These are phyloP conservation scores for Shiraia bambusicola DNA, from an alignment of 2,329 filamentous ascomycete genomes.

Conservation along the genomic window DNA sequence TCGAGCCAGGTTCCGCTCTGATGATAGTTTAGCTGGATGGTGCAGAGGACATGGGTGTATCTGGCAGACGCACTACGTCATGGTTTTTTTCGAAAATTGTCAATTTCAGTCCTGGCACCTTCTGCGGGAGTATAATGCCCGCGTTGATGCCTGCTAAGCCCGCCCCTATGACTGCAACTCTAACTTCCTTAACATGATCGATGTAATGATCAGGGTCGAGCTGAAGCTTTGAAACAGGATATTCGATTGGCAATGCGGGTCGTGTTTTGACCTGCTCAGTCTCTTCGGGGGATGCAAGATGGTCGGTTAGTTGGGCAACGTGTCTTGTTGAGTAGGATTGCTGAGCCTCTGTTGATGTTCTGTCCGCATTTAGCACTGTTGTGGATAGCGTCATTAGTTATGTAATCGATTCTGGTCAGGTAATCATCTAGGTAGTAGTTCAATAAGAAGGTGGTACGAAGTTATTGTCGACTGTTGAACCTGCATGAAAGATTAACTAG, in stretches of 20 bases:
- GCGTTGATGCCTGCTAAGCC: conserved; percentile 65
- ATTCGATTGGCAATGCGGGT: conserved; percentile 18
- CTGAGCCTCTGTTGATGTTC: conserved; percentile 10
- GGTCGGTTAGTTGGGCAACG: conserved; percentile 29
- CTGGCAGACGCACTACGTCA: conserved; percentile 41
- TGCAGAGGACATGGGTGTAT: neutral
- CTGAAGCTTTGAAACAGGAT: conserved; percentile 30
- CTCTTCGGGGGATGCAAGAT: conserved; percentile 24
- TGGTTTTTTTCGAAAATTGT: conserved; percentile 51
- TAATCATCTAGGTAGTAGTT: no score
- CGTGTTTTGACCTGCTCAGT: conserved; percentile 16
- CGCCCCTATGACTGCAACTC: conserved; percentile 65
- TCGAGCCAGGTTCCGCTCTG: conserved; percentile 43
- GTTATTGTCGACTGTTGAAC: no score
- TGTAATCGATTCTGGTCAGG: no score
- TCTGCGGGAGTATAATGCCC: conserved; percentile 65
- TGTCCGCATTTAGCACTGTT: conserved; percentile 15
- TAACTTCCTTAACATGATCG: conserved; percentile 34
- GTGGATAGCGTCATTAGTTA: conserved; percentile 25
- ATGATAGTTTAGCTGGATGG: neutral
- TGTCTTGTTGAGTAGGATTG: conserved; percentile 23
- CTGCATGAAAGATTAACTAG: no score
- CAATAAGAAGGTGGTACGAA: no score
- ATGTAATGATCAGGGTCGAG: conserved; percentile 31
- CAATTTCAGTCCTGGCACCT: conserved; percentile 67